Conservation (phyloP, 116 monocot species). For the Iris pallida region DNA sequence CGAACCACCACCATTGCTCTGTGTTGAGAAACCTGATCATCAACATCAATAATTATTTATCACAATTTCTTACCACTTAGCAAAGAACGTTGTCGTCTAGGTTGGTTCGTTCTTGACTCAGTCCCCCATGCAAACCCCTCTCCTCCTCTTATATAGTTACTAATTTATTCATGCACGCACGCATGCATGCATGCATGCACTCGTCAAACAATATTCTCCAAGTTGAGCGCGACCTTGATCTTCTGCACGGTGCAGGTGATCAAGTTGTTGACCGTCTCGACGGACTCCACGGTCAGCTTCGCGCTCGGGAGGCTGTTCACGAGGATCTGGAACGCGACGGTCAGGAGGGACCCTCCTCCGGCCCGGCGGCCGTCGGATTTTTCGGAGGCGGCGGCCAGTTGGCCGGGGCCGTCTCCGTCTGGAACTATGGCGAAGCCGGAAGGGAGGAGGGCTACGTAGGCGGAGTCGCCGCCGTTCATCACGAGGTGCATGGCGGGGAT, state of each 20-base stretch:
- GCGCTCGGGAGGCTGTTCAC: conserved; percentile 43
- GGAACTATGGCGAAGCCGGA: conserved; percentile 86
- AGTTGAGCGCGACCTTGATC: conserved; percentile 40
- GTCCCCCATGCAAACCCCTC: not conserved
- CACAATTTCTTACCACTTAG: conserved; percentile 26
- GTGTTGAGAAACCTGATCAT: conserved; percentile 16
- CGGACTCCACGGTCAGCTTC: conserved; percentile 43
- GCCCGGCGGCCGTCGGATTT: not conserved
- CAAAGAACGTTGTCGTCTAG: conserved; percentile 17
- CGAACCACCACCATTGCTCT: conserved; percentile 79
- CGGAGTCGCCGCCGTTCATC: conserved; percentile 83
- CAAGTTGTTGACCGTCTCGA: conserved; percentile 45
- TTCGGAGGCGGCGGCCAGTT: not conserved
- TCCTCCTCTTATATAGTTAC: too few relatives aligned
- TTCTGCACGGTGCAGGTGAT: conserved; percentile 46
- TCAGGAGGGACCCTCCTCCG: conserved; percentile 59
- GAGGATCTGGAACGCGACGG: conserved; percentile 62
- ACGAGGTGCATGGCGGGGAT: conserved; percentile 76
- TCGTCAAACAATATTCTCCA: not conserved
- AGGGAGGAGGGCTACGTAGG: conserved; percentile 71
- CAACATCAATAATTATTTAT: not conserved
- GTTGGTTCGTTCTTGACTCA: conserved; percentile 72
- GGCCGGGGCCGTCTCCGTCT: conserved; percentile 28
- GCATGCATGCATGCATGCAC: not conserved
- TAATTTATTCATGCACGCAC: not conserved